Conservation (phyloP, 2,329 filamentous ascomycete species). For the Neopestalotiopsis sp. region DNA sequence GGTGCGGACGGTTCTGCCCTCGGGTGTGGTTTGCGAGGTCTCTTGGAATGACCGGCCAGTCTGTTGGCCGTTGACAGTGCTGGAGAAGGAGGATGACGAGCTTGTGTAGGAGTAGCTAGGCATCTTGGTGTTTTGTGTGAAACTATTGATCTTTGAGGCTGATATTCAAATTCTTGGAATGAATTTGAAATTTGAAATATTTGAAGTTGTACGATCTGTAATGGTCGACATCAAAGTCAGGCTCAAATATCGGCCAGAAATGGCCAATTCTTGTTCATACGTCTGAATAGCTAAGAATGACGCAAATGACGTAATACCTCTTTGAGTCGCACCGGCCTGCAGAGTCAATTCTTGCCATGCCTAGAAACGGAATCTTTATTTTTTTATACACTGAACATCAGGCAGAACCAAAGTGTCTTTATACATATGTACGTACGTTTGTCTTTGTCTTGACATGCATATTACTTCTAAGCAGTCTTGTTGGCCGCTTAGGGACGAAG, state of each 20-base stretch:
- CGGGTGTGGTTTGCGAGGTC: conserved; percentile 14
- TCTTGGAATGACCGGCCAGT: conserved; percentile 6
- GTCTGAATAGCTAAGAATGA: background rate
- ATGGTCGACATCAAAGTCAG: background rate
- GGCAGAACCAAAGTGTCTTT: too few relatives aligned
- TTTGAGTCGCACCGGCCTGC: background rate
- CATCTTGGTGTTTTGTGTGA: background rate
- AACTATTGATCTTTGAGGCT: background rate
- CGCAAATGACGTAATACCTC: conserved; percentile 4
- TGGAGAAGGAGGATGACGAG: conserved; percentile 17
- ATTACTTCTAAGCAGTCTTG: background rate
- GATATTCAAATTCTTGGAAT: too few relatives aligned
- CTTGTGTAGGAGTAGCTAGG: conserved; percentile 16
- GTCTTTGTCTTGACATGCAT: background rate
- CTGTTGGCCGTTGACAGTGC: conserved; percentile 11
- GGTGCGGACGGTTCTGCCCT: conserved; percentile 15
- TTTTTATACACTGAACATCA: too few relatives aligned
- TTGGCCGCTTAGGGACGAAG: background rate
- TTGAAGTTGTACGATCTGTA: background rate
- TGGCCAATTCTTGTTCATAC: background rate
- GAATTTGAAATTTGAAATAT: background rate
- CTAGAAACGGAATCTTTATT: background rate
- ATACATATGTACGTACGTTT: too few relatives aligned
- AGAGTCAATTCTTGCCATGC: background rate
- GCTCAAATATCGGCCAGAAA: background rate